Base-by-base conservation (phyloP, 2,329 filamentous ascomycete genomes). In the Cladosporium velox region DNA sequence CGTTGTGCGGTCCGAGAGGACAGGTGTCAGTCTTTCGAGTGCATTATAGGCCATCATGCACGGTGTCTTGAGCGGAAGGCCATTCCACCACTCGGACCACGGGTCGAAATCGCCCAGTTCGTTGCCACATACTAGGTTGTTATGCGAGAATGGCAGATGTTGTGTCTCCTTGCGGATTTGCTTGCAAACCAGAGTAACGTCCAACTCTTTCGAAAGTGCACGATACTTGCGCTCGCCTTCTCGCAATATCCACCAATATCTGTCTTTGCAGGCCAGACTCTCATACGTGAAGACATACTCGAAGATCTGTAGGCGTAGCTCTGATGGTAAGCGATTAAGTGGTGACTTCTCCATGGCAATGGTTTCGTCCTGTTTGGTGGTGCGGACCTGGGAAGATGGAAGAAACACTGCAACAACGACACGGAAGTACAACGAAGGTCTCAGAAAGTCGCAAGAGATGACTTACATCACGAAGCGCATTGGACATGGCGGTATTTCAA, bases 251-350 rank as follows among this genome's bases (percentile, higher is more conserved):
- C 34, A 28, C 47, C 59, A 49, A 26, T 32, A 21, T 10, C 28
- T 34, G 35, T 4, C 6, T 10, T 49, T 12, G 11, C 38, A 49
- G 24, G 8, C 26, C 35, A 47, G 8, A 18, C 24, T 49, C 14
- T 47, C 59, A 18, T 61, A 61, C 8, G 30, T 51, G 21, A 51
- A 61, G 26, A 61, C 47, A 41, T 61, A 61, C 26, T 61, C 59
- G 18, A 34, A 61, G 38, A 51, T 61, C 3, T 32, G 14, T 5
- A 15, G 3, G 15, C 59, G 38, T n/a, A 61, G 38, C 38, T 61
- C 47, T 6, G 59, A 11, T 4, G 55, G 55, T 58, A 58, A n/a
- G 12, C 55, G 55, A 41, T 11, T 28, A 3, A 58, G 21, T 15
- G n/a, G 55, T 21, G 55, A 58, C 8, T 21, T 34, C 15, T 58